Evolutionary conservation across 192 early-diverging fungal species (phyloP).

Genomic region (Obelidium mucronatum): DNA sequence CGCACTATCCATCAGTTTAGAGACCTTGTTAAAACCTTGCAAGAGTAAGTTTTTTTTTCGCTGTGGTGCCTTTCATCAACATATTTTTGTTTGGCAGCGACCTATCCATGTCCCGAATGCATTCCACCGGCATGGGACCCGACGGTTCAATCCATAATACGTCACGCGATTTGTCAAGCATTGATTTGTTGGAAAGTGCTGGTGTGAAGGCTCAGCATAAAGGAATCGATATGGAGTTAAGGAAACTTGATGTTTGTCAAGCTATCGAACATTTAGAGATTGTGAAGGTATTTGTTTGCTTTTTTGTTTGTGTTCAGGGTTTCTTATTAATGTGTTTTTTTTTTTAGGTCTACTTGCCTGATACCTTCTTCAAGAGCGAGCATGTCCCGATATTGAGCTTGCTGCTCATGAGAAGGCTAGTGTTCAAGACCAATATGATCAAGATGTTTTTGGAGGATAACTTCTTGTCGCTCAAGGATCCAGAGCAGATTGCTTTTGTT

Average conservation of each 20-base stretch:
- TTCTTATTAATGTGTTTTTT: conserved; percentile 20
- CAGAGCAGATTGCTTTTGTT: conserved; percentile 11
- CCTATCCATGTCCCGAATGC: conserved; percentile 15
- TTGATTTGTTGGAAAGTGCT: conserved; percentile 67
- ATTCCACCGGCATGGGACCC: conserved; percentile 6
- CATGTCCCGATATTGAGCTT: conserved; percentile 76
- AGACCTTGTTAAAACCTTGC: conserved; percentile 74
- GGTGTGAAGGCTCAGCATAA: conserved; percentile 86
- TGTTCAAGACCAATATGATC: conserved; percentile 79
- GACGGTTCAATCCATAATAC: neutral
- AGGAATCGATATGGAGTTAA: conserved; percentile 89
- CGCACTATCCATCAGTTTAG: conserved; percentile 86
- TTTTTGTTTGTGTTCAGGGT: conserved; percentile 14
- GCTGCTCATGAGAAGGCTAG: conserved; percentile 80
- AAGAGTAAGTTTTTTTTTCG: conserved; percentile 58
- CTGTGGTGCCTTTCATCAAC: neutral
- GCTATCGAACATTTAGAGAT: conserved; percentile 74
- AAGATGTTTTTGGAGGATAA: conserved; percentile 41
- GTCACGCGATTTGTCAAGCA: neutral
- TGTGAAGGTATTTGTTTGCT: conserved; percentile 32
- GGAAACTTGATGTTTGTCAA: conserved; percentile 85
- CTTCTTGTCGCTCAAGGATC: neutral
- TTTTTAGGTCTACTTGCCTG: conserved; percentile 79
- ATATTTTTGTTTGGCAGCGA: conserved; percentile 7
- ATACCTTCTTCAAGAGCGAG: conserved; percentile 82